Percentiles rank a stretch among this genome's conserved stretches.
phyloP scores from a whole-genome alignment of 2,329 filamentous ascomycete genomes.

The Exophiala spinifera region DNA sequence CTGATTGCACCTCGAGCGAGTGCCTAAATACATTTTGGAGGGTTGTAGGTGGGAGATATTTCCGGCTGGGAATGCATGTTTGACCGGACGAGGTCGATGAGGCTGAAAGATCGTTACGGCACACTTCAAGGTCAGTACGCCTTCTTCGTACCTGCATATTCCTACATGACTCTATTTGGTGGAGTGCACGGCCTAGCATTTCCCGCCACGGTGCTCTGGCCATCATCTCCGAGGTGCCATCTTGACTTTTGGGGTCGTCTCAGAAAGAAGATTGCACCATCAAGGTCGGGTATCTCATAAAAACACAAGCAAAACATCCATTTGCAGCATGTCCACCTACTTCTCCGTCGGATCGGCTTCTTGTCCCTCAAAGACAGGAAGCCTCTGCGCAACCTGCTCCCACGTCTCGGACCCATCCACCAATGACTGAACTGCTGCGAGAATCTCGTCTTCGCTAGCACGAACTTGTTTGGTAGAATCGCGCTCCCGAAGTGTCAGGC shows the following conservation, averaged over 20 bases:
- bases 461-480: constrained; percentile 91
- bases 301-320: constrained; percentile 5
- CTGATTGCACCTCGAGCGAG: too few relatives aligned
- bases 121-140: too few relatives aligned
- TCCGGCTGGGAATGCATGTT: too few relatives aligned
- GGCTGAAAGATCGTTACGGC: too few relatives aligned
- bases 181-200: constrained; percentile 25
- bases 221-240: constrained; percentile 25
- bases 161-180: constrained; percentile 9
- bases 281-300: constrained; percentile 22
- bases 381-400: constrained; percentile 69
- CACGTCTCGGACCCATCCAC: constrained; percentile 63
- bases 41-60: too few relatives aligned
- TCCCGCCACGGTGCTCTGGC: constrained; percentile 29
- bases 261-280: constrained; percentile 23
- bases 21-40: too few relatives aligned
- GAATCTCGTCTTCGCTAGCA: constrained; percentile 73
- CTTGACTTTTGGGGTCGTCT: constrained; percentile 4
- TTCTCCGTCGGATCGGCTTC: constrained; percentile 44
- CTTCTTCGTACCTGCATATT: constrained; percentile 1
- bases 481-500: constrained; percentile 82
- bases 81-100: too few relatives aligned
- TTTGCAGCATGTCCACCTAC: background rate
- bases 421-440: constrained; percentile 66
- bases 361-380: constrained; percentile 83